Percentiles rank a stretch among this genome's conserved stretches.
Conservation (phyloP, 1,284 basidiomycete genomes). For the Mycosarcoma mackinlayi region DNA sequence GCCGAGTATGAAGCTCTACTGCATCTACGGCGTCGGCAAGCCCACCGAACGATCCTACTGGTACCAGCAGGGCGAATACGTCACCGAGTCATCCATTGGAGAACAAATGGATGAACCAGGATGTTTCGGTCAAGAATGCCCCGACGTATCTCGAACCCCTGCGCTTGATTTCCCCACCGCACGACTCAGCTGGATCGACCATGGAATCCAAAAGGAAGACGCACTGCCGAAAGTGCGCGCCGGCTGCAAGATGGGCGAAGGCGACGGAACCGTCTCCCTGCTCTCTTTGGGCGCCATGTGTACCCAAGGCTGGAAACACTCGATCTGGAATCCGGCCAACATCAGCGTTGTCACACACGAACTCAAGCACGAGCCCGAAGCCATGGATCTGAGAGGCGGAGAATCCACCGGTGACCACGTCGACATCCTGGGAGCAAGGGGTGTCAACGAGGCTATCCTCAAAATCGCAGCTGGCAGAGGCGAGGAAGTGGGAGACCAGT, state of each 20-base stretch:
- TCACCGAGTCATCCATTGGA: slow-evolving; percentile 33
- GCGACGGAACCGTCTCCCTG: slow-evolving; percentile 93
- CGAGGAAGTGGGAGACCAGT: slow-evolving; percentile 72
- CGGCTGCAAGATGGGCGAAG: slow-evolving; percentile 70
- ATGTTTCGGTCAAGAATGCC: slow-evolving; percentile 35
- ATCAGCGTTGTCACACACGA: slow-evolving; percentile 83
- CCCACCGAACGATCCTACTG: slow-evolving; percentile 81
- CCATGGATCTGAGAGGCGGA: slow-evolving; percentile 83
- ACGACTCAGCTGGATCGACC: slow-evolving; percentile 57
- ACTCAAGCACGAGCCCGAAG: slow-evolving; percentile 84
- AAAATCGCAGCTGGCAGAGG: slow-evolving; percentile 80
- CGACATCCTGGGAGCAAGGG: slow-evolving; percentile 88
- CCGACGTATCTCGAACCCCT: slow-evolving; percentile 41
- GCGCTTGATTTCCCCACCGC: slow-evolving; percentile 58
- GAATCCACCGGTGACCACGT: slow-evolving; percentile 77
- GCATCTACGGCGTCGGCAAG: slow-evolving; percentile 95
- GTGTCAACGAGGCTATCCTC: slow-evolving; percentile 89
- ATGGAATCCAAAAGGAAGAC: slow-evolving; percentile 41
- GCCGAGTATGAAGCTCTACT: slow-evolving; percentile 91
- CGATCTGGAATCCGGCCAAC: slow-evolving; percentile 91
- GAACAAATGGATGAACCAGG: slow-evolving; percentile 42
- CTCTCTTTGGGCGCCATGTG: slow-evolving; percentile 94
- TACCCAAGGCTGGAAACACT: slow-evolving; percentile 86
- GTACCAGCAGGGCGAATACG: slow-evolving; percentile 58
- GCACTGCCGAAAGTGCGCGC: slow-evolving; percentile 54